Conservation (phyloP, 2,329 filamentous ascomycete genomes). For the Macroventuria anomochaeta region DNA sequence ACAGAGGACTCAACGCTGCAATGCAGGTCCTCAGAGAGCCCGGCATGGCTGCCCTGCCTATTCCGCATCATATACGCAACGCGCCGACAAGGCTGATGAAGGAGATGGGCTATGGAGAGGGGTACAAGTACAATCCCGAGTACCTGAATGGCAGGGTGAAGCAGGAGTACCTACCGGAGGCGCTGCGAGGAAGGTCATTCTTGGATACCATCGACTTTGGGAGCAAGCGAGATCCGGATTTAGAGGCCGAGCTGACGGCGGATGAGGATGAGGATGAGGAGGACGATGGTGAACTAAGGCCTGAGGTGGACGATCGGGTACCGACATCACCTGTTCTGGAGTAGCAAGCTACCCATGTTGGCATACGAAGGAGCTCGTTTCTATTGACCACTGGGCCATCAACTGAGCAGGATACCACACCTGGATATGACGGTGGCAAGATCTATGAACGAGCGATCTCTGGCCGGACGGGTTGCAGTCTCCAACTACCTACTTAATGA, state of each 20-base stretch:
- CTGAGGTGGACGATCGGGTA: slow-evolving; percentile 34
- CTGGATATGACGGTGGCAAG: too few species aligned
- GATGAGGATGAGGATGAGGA: slow-evolving; percentile 20
- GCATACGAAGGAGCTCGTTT: neutral
- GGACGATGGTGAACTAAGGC: slow-evolving; percentile 35
- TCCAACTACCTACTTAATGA: too few species aligned
- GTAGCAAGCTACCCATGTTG: neutral
- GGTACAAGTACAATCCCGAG: slow-evolving; percentile 97
- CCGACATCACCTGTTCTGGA: slow-evolving; percentile 10
- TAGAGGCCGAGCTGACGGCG: slow-evolving; percentile 23
- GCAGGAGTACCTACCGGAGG: slow-evolving; percentile 90
- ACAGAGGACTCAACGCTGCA: slow-evolving; percentile 81
- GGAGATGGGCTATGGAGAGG: slow-evolving; percentile 85
- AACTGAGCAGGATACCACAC: too few species aligned
- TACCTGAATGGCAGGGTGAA: slow-evolving; percentile 80
- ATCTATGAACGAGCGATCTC: too few species aligned
- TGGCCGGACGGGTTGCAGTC: too few species aligned
- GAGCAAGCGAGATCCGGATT: slow-evolving; percentile 68
- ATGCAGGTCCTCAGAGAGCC: slow-evolving; percentile 81
- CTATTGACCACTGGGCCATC: neutral
- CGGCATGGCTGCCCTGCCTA: slow-evolving; percentile 78
- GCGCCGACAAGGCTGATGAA: slow-evolving; percentile 93
- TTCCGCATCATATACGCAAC: slow-evolving; percentile 88
- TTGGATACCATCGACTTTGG: slow-evolving; percentile 83
- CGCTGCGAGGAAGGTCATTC: slow-evolving; percentile 73